Conservation (phyloP, 73 alveolate species). For the Tetrahymena thermophila region DNA sequence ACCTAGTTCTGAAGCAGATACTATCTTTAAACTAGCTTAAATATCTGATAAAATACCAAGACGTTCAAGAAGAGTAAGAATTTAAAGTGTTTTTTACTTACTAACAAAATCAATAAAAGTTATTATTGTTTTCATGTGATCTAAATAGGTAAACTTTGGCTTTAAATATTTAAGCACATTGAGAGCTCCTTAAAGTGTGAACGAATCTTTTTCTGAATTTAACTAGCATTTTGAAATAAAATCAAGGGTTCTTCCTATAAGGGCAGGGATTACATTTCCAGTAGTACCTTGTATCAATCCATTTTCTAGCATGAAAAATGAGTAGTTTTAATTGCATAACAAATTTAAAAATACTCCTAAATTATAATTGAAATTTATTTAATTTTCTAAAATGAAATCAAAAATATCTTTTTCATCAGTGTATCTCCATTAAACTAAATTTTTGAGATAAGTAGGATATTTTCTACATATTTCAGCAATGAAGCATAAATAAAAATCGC, state of each 20-base stretch:
- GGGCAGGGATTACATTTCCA: neutral
- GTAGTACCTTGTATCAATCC: neutral
- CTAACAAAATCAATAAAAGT: neutral
- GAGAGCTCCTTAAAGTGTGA: neutral
- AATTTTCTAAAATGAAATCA: neutral
- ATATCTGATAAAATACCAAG: neutral
- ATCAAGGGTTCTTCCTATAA: neutral
- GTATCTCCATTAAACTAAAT: neutral
- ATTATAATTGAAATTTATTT: neutral
- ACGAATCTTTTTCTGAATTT: neutral
- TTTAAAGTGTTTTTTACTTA: neutral
- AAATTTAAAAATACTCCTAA: neutral
- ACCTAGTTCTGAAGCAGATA: neutral
- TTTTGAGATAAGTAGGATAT: neutral
- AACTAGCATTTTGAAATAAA: neutral
- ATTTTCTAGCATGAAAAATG: neutral
- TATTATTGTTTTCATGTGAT: neutral
- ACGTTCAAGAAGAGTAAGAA: neutral
- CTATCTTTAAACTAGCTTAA: neutral
- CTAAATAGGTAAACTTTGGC: neutral
- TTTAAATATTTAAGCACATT: neutral
- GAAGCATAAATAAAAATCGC: neutral
- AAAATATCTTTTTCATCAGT: neutral
- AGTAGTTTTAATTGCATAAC: neutral
- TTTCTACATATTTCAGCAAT: neutral